A percentile compares a stretch with the other conserved stretches of the same genome.
phyloP scores from a whole-genome alignment of 1,284 basidiomycete genomes.

The Athelia psychrophila region DNA sequence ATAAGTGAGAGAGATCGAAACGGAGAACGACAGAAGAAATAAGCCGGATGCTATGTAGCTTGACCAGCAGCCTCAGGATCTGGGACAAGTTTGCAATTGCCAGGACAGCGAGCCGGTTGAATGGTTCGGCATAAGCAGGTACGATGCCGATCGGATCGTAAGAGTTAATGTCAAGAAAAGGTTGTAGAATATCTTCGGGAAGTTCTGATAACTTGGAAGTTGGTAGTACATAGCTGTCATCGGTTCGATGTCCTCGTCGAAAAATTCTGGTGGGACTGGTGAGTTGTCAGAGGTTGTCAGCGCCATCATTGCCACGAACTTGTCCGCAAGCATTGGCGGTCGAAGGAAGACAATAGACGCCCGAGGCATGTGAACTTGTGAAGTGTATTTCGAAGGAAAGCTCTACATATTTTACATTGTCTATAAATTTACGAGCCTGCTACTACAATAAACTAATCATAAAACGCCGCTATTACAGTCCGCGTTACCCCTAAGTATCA shows the following conservation, averaged over 20 bases:
- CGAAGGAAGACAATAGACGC: too few relatives aligned
- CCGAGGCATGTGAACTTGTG: too few relatives aligned
- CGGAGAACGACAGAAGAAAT: too few relatives aligned
- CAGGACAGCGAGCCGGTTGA: not conserved
- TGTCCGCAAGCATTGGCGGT: not conserved
- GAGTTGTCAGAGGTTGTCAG: too few relatives aligned
- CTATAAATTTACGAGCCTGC: too few relatives aligned
- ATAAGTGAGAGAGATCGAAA: too few relatives aligned
- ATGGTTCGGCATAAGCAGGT: not conserved
- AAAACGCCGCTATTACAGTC: too few relatives aligned
- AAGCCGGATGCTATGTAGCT: too few relatives aligned
- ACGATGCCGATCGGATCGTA: not conserved
- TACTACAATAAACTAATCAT: too few relatives aligned
- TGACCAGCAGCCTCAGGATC: not conserved
- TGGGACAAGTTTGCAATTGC: not conserved
- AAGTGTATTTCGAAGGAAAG: too few relatives aligned
- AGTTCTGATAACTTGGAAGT: not conserved
- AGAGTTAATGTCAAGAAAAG: not conserved
- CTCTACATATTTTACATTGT: too few relatives aligned
- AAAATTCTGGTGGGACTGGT: not conserved
- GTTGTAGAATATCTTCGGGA: not conserved
- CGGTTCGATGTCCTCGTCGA: not conserved
- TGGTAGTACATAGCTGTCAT: not conserved
- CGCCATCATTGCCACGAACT: not conserved
- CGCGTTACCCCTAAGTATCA: too few relatives aligned